Percentiles rank a stretch among this genome's conserved stretches.
phyloP scores from a whole-genome alignment of 2,329 filamentous ascomycete species.

The Colletotrichum lini region DNA sequence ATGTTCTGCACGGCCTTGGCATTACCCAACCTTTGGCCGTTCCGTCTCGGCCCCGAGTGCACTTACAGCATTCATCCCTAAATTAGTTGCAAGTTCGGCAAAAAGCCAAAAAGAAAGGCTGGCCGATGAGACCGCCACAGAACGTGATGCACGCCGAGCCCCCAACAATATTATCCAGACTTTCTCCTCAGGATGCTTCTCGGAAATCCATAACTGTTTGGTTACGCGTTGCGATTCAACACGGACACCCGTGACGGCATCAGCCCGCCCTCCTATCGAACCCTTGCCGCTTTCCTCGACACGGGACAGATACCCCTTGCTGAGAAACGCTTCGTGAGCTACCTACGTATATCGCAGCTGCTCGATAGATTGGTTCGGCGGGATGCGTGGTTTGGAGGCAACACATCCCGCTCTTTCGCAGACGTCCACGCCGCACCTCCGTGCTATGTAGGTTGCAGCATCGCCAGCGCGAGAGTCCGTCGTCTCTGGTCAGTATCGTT shows the following conservation, averaged over 20 bases:
- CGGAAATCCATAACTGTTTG: background rate
- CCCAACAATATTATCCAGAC: background rate
- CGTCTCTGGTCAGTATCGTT: background rate
- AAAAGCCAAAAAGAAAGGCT: background rate
- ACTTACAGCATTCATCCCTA: background rate
- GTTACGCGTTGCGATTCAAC: background rate
- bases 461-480: background rate
- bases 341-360: background rate
- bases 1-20: background rate
- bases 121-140: background rate
- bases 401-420: constrained; percentile 9
- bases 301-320: background rate
- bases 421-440: background rate
- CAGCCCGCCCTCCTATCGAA: background rate
- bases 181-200: background rate
- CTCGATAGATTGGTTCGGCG: background rate
- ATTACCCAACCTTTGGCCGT: constrained; percentile 9
- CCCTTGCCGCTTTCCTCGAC: background rate
- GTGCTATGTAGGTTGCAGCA: background rate
- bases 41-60: background rate
- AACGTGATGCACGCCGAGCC: background rate
- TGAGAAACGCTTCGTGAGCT: background rate
- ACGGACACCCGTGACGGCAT: background rate
- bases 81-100: background rate
- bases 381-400: background rate